Evolutionary conservation across 441 rosid genomes (phyloP), one percentile per base, ranked within the genome.

Genomic region (Brassica hybrid): DNA sequence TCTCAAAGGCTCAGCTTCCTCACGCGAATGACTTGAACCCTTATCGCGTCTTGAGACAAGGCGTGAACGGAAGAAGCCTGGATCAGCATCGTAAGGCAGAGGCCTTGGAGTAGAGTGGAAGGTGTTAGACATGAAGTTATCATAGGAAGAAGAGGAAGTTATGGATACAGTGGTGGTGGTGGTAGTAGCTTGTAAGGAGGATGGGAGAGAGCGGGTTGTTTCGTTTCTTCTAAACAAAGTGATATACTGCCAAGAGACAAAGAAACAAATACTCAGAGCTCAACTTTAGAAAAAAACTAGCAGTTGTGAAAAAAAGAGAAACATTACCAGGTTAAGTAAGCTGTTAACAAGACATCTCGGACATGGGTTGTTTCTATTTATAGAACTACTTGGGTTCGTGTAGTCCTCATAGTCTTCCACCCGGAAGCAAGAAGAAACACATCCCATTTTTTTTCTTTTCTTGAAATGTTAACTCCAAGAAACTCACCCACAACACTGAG

Each of bases 21-120:
- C 96, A 34, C 87, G 85, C 0, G 79, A 76, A 62, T 76, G 79
- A 34, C 74, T 91, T 69, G 97, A 85, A 63, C 97, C 98, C 80
- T 91, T 91, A 81, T 90, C 96, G 16, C 83, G 87, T 69, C 91
- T 83, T 70, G 94, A 84, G 73, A 88, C 79, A 70, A 85, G 69
- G 27, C 60, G 54, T 36, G 71, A 65, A 69, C 82, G 77, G 21
- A 83, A 80, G 77, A 81, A 82, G 83, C 92, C 84, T 25, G 94
- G 88, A 71, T 89, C 91, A 11, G 81, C 87, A 78, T 93, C 96
- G 78, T 91, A 93, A 80, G 98, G 98, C 87, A 93, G 78, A 34
- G 98, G 96, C 86, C 94, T 87, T 65, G 96, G 96, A 79, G 95
- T 92, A 88, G 98, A 88, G 19, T 83, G 88, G 77, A 85, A 90